Evolutionary conservation across 768 basidiomycete species (phyloP).

Genomic region (Sarcomyxa edulis): DNA sequence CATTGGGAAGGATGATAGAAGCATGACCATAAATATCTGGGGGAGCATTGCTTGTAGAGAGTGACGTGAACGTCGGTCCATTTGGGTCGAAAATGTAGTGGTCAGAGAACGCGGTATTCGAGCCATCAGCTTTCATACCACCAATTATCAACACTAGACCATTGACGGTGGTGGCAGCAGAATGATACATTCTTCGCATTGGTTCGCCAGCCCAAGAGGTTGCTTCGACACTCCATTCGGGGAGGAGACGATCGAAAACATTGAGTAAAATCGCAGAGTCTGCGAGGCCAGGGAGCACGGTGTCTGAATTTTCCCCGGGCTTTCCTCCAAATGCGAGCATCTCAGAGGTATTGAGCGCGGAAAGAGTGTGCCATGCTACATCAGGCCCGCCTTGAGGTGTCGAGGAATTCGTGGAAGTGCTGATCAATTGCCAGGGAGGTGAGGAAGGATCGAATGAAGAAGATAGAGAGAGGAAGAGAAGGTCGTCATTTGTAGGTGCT

Average conservation of each 20-base stretch:
- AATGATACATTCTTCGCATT: slow-evolving; percentile 71
- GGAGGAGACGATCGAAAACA: slow-evolving; percentile 27
- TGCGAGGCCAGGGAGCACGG: slow-evolving; percentile 40
- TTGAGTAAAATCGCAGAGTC: slow-evolving; percentile 65
- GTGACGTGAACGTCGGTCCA: slow-evolving; percentile 42
- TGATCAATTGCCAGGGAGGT: slow-evolving; percentile 66
- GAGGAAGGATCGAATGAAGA: slow-evolving; percentile 50
- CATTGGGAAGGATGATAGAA: slow-evolving; percentile 64
- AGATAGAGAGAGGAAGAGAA: slow-evolving; percentile 64
- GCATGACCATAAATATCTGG: slow-evolving; percentile 70
- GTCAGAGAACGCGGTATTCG: slow-evolving; percentile 54
- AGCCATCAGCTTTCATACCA: slow-evolving; percentile 80
- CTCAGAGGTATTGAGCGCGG: slow-evolving; percentile 50
- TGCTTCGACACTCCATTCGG: slow-evolving; percentile 43
- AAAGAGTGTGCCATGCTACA: slow-evolving; percentile 77
- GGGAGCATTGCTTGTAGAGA: slow-evolving; percentile 55
- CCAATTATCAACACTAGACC: slow-evolving; percentile 70
- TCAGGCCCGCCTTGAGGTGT: slow-evolving; percentile 47
- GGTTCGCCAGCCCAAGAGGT: slow-evolving; percentile 63
- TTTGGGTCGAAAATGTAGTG: slow-evolving; percentile 58
- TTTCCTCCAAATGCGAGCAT: slow-evolving; percentile 75
- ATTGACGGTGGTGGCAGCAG: slow-evolving; percentile 40
- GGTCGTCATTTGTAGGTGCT: slow-evolving; percentile 68
- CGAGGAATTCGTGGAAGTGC: slow-evolving; percentile 36
- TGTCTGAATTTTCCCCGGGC: slow-evolving; percentile 52